Percentiles rank a stretch among this genome's conserved stretches.
Evolutionary conservation across 1,139 yeast species (phyloP).

Genomic region (Zygosaccharomyces sapae): DNA sequence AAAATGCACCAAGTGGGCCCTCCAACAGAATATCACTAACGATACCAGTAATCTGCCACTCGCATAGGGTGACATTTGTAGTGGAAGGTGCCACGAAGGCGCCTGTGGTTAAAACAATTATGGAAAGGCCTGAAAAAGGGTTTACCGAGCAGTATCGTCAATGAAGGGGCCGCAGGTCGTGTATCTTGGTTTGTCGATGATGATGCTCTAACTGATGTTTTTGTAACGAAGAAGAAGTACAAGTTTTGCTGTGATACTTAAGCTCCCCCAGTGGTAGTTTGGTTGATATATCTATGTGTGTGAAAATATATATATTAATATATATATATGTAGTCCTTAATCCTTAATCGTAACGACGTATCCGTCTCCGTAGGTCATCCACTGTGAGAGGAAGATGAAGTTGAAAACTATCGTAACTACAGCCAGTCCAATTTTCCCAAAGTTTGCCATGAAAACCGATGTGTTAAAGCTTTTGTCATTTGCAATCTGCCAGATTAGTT

Average conservation of each 20-base stretch:
- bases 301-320: neutral
- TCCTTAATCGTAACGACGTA: neutral
- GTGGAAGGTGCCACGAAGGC: conserved; percentile 97
- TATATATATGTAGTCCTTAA: conserved; percentile 1
- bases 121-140: conserved; percentile 98
- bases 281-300: too few species aligned
- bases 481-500: conserved; percentile 39
- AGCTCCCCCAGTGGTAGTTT: too few species aligned
- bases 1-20: conserved; percentile 90
- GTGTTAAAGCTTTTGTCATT: conserved; percentile 25
- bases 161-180: conserved; percentile 94
- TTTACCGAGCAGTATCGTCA: conserved; percentile 87
- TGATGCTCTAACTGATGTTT: conserved; percentile 75
- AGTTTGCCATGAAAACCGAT: conserved; percentile 26
- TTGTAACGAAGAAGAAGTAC: conserved; percentile 36
- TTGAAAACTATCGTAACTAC: conserved; percentile 32
- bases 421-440: conserved; percentile 36
- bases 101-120: conserved; percentile 82
- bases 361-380: conserved; percentile 22
- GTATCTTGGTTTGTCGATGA: conserved; percentile 98
- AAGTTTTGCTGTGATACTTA: conserved; percentile 22
- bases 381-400: conserved; percentile 30
- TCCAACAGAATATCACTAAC: conserved; percentile 83
- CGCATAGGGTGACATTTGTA: conserved; percentile 87
- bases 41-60: conserved; percentile 91